A percentile compares a stretch with the other conserved stretches of the same genome.
phyloP scores from a whole-genome alignment of 176 grass and related monocot species.

The Cymbopogon citratus region DNA sequence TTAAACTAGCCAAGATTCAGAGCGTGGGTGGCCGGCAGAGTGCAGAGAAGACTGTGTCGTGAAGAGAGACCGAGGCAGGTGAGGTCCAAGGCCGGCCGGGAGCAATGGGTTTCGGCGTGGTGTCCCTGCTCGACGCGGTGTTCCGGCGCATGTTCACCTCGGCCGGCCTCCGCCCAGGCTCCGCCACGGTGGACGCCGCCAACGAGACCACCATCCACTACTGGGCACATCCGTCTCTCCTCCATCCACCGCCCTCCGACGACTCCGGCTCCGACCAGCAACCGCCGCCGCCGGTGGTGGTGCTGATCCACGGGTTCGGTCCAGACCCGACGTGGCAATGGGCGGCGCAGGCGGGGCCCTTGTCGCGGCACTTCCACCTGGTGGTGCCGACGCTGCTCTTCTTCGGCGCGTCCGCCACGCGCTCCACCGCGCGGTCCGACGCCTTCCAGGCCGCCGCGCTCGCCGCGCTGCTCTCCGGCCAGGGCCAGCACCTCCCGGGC shows the following conservation, averaged over 20 bases:
- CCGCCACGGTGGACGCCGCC: conserved; percentile 42
- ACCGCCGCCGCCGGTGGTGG: conserved; percentile 47
- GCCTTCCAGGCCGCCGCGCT: conserved; percentile 72
- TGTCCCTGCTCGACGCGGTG: conserved; percentile 45
- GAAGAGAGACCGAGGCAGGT: background rate
- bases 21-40: background rate
- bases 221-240: conserved; percentile 60
- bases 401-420: conserved; percentile 69
- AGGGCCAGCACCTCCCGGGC: background rate
- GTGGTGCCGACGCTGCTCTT: conserved; percentile 83
- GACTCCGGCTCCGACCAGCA: background rate
- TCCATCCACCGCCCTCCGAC: background rate
- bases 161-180: conserved; percentile 41
- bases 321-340: conserved; percentile 75
- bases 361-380: conserved; percentile 64
- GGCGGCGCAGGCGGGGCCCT: conserved; percentile 50
- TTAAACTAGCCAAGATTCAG: too few relatives aligned
- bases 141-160: conserved; percentile 58
- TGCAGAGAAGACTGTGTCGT: background rate
- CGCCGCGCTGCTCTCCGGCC: conserved; percentile 36
- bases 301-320: conserved; percentile 80
- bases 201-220: conserved; percentile 55
- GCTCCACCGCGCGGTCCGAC: conserved; percentile 61
- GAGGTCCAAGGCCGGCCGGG: background rate
- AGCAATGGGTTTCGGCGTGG: conserved; percentile 64